A percentile compares a stretch with the other conserved stretches of the same genome.
Evolutionary conservation across 345 rosid genomes (phyloP).

Genomic region (Clausena lansium): DNA sequence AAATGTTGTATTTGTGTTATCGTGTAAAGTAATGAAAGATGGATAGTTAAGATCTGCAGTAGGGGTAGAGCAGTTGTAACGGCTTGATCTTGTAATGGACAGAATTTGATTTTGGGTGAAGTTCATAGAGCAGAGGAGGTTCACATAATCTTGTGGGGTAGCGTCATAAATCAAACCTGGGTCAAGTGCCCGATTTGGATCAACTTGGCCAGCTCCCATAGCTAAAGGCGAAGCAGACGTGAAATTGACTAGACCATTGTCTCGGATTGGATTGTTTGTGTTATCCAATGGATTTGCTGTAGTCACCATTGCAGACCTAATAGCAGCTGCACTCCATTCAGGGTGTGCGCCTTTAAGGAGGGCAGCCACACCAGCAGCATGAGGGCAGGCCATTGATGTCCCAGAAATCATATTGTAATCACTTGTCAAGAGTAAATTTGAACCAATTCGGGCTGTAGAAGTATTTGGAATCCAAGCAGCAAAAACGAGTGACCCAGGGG

Average conservation of each 20-base stretch:
- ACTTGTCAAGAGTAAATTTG: constrained; percentile 17
- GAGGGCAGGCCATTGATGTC: constrained; percentile 65
- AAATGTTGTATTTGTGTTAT: constrained; percentile 1
- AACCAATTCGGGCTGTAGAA: constrained; percentile 3
- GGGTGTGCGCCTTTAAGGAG: constrained; percentile 46
- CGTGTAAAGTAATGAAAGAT: constrained; percentile 35
- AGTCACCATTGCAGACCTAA: constrained; percentile 55
- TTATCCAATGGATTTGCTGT: constrained; percentile 43
- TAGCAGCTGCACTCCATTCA: constrained; percentile 56
- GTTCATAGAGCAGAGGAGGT: constrained; percentile 38
- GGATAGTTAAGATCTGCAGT: constrained; percentile 45
- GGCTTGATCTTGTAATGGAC: constrained; percentile 36
- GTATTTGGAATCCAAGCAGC: constrained; percentile 43
- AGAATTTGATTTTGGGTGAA: constrained; percentile 37
- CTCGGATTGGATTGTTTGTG: constrained; percentile 29
- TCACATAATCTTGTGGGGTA: constrained; percentile 39
- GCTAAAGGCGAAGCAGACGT: constrained; percentile 38
- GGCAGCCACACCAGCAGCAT: constrained; percentile 54
- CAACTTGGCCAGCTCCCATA: constrained; percentile 42
- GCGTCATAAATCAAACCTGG: constrained; percentile 50
- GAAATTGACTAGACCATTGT: constrained; percentile 5
- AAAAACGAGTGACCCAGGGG: constrained; percentile 49
- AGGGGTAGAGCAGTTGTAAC: constrained; percentile 26
- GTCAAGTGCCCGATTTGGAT: constrained; percentile 43
- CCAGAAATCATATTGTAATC: constrained; percentile 46